These are phyloP conservation scores for Adansonia rubrostipa DNA, from an alignment of 441 rosid species.

Conservation along the genomic window DNA sequence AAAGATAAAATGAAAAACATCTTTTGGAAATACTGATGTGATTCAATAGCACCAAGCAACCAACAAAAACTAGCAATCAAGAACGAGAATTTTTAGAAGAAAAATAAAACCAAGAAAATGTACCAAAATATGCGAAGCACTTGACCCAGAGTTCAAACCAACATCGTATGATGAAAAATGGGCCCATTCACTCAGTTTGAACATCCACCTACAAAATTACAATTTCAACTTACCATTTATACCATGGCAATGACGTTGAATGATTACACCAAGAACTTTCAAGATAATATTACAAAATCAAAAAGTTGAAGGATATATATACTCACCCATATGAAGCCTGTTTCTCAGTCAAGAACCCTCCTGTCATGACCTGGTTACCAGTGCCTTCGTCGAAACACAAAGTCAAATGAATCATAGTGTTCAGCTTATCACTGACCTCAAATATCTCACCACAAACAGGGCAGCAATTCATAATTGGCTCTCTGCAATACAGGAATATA, in stretches of 20 bases:
- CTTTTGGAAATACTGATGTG: not conserved
- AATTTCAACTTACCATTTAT: slow-evolving; percentile 21
- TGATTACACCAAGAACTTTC: slow-evolving; percentile 7
- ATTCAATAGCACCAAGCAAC: slow-evolving; percentile 7
- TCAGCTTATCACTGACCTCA: slow-evolving; percentile 72
- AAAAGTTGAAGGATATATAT: slow-evolving; percentile 3
- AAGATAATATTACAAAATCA: slow-evolving; percentile 8
- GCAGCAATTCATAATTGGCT: slow-evolving; percentile 76
- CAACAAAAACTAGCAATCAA: not conserved
- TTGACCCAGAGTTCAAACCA: slow-evolving; percentile 84
- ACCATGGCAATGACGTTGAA: not conserved
- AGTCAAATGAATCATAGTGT: slow-evolving; percentile 81
- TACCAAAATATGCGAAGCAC: slow-evolving; percentile 92
- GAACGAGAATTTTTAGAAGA: not conserved
- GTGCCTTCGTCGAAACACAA: slow-evolving; percentile 96
- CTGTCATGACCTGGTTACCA: slow-evolving; percentile 90
- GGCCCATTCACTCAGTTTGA: slow-evolving; percentile 95
- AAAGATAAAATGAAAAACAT: slow-evolving; percentile 16
- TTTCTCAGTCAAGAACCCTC: slow-evolving; percentile 95
- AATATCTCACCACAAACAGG: slow-evolving; percentile 91
- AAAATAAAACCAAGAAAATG: slow-evolving; percentile 27
- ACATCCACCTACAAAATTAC: slow-evolving; percentile 69
- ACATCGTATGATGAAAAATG: slow-evolving; percentile 80
- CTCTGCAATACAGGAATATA: slow-evolving; percentile 50
- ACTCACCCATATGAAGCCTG: slow-evolving; percentile 89